A percentile compares a stretch with the other conserved stretches of the same genome.
phyloP scores from a whole-genome alignment of 2,329 filamentous ascomycete species.

The Colletotrichum viniferum region DNA sequence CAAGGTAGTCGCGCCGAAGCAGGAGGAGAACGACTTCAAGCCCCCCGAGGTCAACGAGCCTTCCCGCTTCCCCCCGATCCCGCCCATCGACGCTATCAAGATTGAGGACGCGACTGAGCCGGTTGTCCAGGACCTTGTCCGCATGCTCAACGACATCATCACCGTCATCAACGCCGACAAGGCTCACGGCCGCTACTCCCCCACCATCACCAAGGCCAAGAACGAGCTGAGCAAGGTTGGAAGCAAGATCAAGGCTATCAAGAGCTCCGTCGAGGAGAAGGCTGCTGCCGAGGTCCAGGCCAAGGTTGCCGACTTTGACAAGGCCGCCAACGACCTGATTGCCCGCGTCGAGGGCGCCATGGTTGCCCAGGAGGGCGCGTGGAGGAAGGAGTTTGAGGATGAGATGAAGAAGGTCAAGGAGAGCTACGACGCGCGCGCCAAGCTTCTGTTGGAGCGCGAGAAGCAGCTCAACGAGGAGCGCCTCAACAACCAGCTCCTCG shows the following conservation, averaged over 20 bases:
- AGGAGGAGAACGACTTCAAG: constrained; percentile 46
- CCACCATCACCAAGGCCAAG: constrained; percentile 85
- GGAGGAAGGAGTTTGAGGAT: constrained; percentile 84
- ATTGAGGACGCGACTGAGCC: constrained; percentile 81
- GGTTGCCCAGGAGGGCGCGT: constrained; percentile 78
- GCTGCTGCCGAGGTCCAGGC: constrained; percentile 77
- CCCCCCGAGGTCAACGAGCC: constrained; percentile 70
- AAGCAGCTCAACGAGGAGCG: constrained; percentile 82
- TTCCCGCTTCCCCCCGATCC: constrained; percentile 65
- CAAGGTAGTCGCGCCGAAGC: constrained; percentile 29
- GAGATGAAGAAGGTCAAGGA: constrained; percentile 82
- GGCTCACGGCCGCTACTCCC: constrained; percentile 76
- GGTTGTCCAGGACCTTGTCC: constrained; percentile 89
- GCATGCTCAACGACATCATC: constrained; percentile 96
- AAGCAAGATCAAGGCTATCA: constrained; percentile 76
- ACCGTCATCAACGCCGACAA: constrained; percentile 89
- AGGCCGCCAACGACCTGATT: constrained; percentile 85
- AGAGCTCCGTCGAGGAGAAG: constrained; percentile 69
- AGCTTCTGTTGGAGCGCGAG: constrained; percentile 79
- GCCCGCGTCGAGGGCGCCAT: constrained; percentile 85
- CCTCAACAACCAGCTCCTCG: constrained; percentile 81
- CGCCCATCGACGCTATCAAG: constrained; percentile 78
- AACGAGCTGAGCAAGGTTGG: constrained; percentile 79
- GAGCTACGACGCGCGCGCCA: constrained; percentile 80
- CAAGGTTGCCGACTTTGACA: constrained; percentile 80